Percentiles rank a stretch among this genome's conserved stretches.
phyloP scores from a whole-genome alignment of 768 basidiomycete genomes.

The Gloeopeniophorella convolvens region DNA sequence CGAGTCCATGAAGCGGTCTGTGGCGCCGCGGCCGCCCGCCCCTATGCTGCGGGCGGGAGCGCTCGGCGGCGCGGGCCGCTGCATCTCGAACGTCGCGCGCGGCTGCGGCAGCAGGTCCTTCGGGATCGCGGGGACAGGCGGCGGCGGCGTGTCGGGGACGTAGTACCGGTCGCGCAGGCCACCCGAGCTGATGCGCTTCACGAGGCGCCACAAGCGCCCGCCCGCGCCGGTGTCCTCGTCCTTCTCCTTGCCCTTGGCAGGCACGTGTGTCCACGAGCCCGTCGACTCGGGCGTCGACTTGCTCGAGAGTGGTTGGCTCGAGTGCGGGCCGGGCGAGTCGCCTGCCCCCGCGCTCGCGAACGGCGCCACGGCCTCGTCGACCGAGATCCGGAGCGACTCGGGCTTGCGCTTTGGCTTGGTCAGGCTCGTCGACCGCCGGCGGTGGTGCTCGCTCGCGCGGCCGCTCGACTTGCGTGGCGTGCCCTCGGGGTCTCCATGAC shows the following conservation, averaged over 20 bases:
- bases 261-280: neutral
- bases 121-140: conserved; percentile 58
- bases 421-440: conserved; percentile 4
- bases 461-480: neutral
- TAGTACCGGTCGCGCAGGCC: conserved; percentile 52
- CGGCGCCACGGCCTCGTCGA: neutral
- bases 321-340: neutral
- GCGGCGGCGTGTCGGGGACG: conserved; percentile 28
- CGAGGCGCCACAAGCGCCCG: conserved; percentile 55
- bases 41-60: neutral
- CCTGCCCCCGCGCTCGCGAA: neutral
- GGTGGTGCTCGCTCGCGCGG: conserved; percentile 9
- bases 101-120: conserved; percentile 29
- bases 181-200: conserved; percentile 65
- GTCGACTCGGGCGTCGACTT: neutral
- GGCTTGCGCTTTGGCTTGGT: conserved; percentile 13
- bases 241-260: conserved; percentile 10
- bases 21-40: conserved; percentile 5
- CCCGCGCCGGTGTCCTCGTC: conserved; percentile 26
- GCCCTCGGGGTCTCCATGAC: neutral
- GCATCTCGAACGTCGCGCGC: conserved; percentile 25
- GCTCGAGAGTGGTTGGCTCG: neutral
- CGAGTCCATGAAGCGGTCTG: conserved; percentile 24
- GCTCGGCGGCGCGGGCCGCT: conserved; percentile 5
- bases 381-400: conserved; percentile 9